A percentile compares a stretch with the other conserved stretches of the same genome.
These are phyloP conservation scores for Truncatella angustata DNA, from an alignment of 2,329 filamentous ascomycete species.

Conservation along the genomic window DNA sequence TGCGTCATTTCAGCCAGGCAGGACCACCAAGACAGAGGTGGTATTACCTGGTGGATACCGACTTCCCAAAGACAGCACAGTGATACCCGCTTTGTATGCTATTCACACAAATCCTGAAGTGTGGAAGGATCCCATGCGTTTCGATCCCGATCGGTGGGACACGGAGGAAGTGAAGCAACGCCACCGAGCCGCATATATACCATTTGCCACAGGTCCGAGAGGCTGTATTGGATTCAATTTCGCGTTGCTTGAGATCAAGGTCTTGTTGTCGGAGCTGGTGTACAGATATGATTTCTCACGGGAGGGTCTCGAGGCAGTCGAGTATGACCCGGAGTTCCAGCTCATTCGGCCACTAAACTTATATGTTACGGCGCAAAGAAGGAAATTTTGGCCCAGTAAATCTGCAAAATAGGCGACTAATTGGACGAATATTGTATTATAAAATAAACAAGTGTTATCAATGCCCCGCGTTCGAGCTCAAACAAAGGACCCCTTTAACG, in stretches of 20 bases:
- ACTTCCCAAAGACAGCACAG: constrained; percentile 47
- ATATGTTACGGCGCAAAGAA: constrained; percentile 47
- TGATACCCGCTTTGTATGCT: constrained; percentile 50
- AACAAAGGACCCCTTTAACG: background rate
- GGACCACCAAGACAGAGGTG: constrained; percentile 53
- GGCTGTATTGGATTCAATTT: constrained; percentile 65
- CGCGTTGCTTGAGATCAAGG: constrained; percentile 58
- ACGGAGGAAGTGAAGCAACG: constrained; percentile 49
- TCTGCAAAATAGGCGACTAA: background rate
- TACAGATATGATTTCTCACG: constrained; percentile 55
- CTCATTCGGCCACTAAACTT: constrained; percentile 54
- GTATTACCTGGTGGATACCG: constrained; percentile 59
- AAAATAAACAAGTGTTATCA: background rate
- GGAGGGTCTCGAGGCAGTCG: constrained; percentile 47
- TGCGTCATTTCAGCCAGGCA: constrained; percentile 58
- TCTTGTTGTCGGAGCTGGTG: constrained; percentile 55
- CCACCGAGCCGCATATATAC: constrained; percentile 52
- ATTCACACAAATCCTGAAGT: constrained; percentile 51
- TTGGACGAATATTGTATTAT: background rate
- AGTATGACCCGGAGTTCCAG: constrained; percentile 60
- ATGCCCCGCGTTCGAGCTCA: background rate
- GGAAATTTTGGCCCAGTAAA: constrained; percentile 43
- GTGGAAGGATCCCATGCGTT: constrained; percentile 57
- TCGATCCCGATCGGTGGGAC: constrained; percentile 61
- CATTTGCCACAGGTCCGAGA: constrained; percentile 55